Base-by-base conservation (phyloP, 2,329 filamentous ascomycete genomes). In the Fusarium falciforme region DNA sequence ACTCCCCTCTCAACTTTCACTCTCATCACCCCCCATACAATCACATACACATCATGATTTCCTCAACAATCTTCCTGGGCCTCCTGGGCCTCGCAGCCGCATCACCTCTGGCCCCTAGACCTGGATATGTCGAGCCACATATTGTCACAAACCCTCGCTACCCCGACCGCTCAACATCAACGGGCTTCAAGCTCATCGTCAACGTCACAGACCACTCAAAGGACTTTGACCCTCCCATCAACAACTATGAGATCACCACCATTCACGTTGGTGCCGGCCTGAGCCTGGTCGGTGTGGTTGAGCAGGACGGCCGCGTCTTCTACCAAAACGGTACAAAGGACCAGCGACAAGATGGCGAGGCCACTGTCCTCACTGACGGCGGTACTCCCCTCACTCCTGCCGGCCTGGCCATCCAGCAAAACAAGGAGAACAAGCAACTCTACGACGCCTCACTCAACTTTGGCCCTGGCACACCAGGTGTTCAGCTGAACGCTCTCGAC, bases 251-350 rank as follows among this genome's bases (percentile, higher is more conserved):
- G 55, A 64, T 88, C 29, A 78, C 80, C 52, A 83, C 81, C 55
- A 83, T 85, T 44, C 86, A 87, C 76, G 80, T 80, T 8, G 85
- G 85, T 38, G 83, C 86, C 1, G 85, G 83, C 2, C 66, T 80
- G 11, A 82, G 81, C 62, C 81, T 83, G 3, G 84, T 83, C 10
- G 82, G 84, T 2, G 78, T 86, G 14, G 68, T 73, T 22, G 73
- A 78, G 31, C 60, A 68, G 33, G 54, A 68, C 27, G 75, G 73
- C n/a, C 72, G 72, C 9, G 62, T 85, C 67, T 89, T 88, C 76
- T 89, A 88, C 82, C 79, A 85, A 66, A 89, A 89, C 74, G 86
- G 84, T 74, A 87, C 86, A 14, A 80, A 80, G 14, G 66, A 77
- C 8, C 81, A 85, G 42, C 71, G 82, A 8, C 72, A 75, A 20